Conservation (phyloP, 352 stramenopile species). For the Globisporangium okanoganense region DNA sequence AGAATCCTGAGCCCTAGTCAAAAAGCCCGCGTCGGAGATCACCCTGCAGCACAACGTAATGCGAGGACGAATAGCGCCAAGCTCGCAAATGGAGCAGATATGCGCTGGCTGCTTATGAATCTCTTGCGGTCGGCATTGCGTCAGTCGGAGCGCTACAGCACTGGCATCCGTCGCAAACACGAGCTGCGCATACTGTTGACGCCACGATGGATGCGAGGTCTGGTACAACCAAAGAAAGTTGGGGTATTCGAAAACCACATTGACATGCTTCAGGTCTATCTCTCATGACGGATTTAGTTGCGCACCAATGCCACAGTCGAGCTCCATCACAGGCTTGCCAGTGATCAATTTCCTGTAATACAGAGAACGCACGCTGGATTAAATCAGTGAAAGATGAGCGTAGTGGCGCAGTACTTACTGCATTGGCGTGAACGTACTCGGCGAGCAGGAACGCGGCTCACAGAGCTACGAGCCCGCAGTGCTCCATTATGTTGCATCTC, state of each 20-base stretch:
- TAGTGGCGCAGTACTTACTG: conserved; percentile 15
- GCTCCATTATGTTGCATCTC: conserved; percentile 22
- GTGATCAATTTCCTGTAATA: conserved; percentile 24
- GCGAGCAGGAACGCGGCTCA: conserved; percentile 51
- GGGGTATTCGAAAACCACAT: no score
- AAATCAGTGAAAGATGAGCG: no score
- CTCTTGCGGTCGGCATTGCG: conserved; percentile 33
- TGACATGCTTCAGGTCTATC: no score
- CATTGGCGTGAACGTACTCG: conserved; percentile 37
- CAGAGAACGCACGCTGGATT: no score
- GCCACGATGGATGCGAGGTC: conserved; percentile 43
- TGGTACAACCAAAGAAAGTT: no score
- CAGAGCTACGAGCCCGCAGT: conserved; percentile 42
- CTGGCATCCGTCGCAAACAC: conserved; percentile 54
- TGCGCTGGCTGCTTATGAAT: conserved; percentile 21
- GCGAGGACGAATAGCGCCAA: no score
- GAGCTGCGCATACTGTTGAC: conserved; percentile 22
- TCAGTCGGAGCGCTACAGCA: conserved; percentile 27
- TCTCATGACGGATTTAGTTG: no score
- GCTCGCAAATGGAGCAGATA: no score
- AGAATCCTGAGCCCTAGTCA: conserved; percentile 20
- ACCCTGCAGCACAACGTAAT: no score
- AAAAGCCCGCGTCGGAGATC: conserved; percentile 24
- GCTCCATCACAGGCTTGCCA: conserved; percentile 36
- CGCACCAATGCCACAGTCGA: conserved; percentile 52